Evolutionary conservation across 73 alveolate species (phyloP), one percentile per base, ranked within the genome.

Genomic region (Paramecium sonneborni): DNA sequence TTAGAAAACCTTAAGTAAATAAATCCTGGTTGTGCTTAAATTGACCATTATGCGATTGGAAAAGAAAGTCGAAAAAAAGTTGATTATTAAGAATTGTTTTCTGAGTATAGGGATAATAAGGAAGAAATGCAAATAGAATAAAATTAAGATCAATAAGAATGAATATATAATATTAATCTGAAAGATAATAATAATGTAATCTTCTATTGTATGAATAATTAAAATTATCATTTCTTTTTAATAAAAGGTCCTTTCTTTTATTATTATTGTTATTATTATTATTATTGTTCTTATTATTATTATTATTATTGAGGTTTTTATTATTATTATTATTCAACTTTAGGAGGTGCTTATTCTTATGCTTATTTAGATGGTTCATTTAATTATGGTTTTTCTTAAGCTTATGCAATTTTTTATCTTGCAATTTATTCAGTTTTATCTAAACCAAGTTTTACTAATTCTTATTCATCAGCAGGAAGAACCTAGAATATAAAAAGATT

Each of bases 71-170:
- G 57, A 72, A 30, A 72, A 6, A 72, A 72, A 34, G 41, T 72
- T 35, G 86, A 72, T 72, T 72, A 72, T 38, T 38, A 72, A 35
- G 86, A 72, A 72, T 35, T 72, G 41, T 72, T 72, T 72, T 72
- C 86, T 26, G 55, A 32, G 41, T 26, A 72, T 35, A 32, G 57
- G 18, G 86, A 72, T 72, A 72, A 35, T 11, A 32, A 28, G 12
- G 86, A 72, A 32, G 86, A 72, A 34, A 72, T 72, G 86, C 41
- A 58, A 58, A 28, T 58, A 87, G 99, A 58, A 62, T 30, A 62
- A 62, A 62, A 62, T 62, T 30, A 30, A 32, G 84, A 62, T 62
- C 11, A 23, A 38, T 28, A 28, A 46, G 82, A 26, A 62, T 62
- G 84, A 62, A 26, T 62, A 26, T 30, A 62, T 30, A 26, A 62